Percentiles rank a stretch among this genome's conserved stretches.
Conservation (phyloP, 257 asterid genomes). For the Cynanchum wilfordii region DNA sequence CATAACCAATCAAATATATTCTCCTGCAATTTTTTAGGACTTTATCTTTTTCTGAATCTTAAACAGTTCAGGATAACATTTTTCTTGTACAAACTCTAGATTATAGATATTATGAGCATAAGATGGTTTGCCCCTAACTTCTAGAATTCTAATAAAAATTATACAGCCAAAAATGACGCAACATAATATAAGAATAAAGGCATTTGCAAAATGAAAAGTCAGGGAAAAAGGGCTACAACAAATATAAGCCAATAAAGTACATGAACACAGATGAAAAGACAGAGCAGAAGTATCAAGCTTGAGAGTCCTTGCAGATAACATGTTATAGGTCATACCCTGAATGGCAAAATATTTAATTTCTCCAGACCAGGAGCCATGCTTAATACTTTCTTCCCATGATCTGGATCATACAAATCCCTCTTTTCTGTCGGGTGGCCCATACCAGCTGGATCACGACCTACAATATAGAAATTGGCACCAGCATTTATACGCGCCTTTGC, state of each 20-base stretch:
- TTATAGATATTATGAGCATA: not conserved
- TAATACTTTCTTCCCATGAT: constrained; percentile 82
- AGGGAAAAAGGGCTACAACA: not conserved
- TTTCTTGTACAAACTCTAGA: not conserved
- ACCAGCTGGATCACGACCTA: constrained; percentile 92
- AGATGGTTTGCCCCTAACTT: not conserved
- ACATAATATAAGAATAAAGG: not conserved
- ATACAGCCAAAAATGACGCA: not conserved
- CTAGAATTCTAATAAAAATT: not conserved
- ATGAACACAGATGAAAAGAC: not conserved
- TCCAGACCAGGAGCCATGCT: constrained; percentile 91
- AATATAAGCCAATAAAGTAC: not conserved
- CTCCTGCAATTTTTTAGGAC: not conserved
- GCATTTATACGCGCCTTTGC: constrained; percentile 88
- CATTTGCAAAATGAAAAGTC: not conserved
- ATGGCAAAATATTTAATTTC: constrained; percentile 73
- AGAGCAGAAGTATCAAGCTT: not conserved
- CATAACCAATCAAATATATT: not conserved
- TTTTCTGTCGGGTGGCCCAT: constrained; percentile 85
- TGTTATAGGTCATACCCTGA: constrained; percentile 39
- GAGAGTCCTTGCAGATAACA: not conserved
- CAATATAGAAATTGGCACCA: constrained; percentile 85
- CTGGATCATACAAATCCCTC: constrained; percentile 82
- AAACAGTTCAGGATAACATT: not conserved
- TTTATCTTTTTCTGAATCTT: not conserved